Percentiles rank a stretch among this genome's conserved stretches.
Conservation (phyloP, 1,284 basidiomycete species). For the Phlebopus sp. region DNA sequence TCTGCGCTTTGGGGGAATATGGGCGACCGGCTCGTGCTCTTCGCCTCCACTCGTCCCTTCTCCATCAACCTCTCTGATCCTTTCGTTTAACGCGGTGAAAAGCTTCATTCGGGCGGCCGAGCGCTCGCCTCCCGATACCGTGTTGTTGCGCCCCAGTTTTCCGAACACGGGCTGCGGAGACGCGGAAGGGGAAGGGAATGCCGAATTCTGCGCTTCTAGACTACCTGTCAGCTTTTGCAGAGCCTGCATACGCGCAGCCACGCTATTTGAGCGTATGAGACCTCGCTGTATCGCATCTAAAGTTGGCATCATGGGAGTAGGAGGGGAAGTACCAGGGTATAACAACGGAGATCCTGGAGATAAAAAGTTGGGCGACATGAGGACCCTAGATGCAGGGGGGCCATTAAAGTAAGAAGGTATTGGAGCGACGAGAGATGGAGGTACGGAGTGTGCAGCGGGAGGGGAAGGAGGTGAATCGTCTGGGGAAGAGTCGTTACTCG, state of each 20-base stretch:
- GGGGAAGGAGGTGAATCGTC: constrained; percentile 51
- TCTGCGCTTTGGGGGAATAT: constrained; percentile 47
- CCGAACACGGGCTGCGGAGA: constrained; percentile 48
- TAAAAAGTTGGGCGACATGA: constrained; percentile 53
- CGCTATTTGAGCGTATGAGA: constrained; percentile 77
- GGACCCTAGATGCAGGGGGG: constrained; percentile 46
- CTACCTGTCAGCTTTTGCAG: constrained; percentile 73
- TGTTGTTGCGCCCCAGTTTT: constrained; percentile 68
- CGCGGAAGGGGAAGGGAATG: constrained; percentile 37
- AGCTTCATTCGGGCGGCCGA: constrained; percentile 65
- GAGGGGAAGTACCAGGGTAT: constrained; percentile 61
- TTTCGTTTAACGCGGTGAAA: constrained; percentile 58
- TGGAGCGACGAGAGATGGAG: constrained; percentile 57
- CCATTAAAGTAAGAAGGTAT: constrained; percentile 59
- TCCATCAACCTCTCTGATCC: constrained; percentile 61
- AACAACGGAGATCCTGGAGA: constrained; percentile 49
- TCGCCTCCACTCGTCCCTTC: constrained; percentile 63
- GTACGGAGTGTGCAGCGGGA: constrained; percentile 39
- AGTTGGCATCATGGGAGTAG: constrained; percentile 63
- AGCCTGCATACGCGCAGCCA: constrained; percentile 63
- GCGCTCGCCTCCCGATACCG: constrained; percentile 74
- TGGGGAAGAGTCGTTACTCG: constrained; percentile 63
- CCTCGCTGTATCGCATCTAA: constrained; percentile 69
- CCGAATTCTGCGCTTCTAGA: constrained; percentile 42
- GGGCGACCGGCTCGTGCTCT: constrained; percentile 47